A percentile compares a stretch with the other conserved stretches of the same genome.
These are phyloP conservation scores for Xylaria sp. DNA, from an alignment of 2,329 filamentous ascomycete genomes.

Conservation along the genomic window DNA sequence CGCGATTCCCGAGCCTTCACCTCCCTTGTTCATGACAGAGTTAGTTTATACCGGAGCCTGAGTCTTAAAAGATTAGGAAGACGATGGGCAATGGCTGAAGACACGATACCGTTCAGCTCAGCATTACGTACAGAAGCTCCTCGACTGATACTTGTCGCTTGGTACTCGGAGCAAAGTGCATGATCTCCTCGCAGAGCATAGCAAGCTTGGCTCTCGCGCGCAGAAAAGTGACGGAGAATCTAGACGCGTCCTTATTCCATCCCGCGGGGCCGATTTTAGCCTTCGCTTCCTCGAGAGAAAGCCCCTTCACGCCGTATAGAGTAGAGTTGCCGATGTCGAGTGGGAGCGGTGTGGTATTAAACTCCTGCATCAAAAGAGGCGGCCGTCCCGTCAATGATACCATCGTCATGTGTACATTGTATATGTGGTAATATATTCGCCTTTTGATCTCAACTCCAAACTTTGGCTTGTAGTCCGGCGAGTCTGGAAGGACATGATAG, in stretches of 20 bases:
- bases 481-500: conserved; percentile 56
- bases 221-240: conserved; percentile 45
- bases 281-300: conserved; percentile 43
- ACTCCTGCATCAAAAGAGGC: conserved; percentile 52
- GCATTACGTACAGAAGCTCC: conserved; percentile 48
- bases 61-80: not conserved
- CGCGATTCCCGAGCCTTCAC: conserved; percentile 52
- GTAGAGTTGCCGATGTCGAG: conserved; percentile 54
- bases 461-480: conserved; percentile 38
- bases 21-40: conserved; percentile 42
- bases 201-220: conserved; percentile 54
- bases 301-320: conserved; percentile 49
- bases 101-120: not conserved
- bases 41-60: conserved; percentile 10
- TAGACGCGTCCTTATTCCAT: not conserved
- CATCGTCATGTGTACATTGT: conserved; percentile 52
- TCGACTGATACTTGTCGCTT: conserved; percentile 52
- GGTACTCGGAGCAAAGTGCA: conserved; percentile 65
- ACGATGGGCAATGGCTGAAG: not conserved
- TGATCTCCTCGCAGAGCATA: conserved; percentile 66
- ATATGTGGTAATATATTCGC: conserved; percentile 50
- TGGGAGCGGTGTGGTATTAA: conserved; percentile 54
- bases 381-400: conserved; percentile 58
- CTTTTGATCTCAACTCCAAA: conserved; percentile 46
- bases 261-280: conserved; percentile 51